Percentiles rank a stretch among this genome's conserved stretches.
phyloP scores from a whole-genome alignment of 495 filamentous ascomycete genomes.

The Neurospora intermedia region DNA sequence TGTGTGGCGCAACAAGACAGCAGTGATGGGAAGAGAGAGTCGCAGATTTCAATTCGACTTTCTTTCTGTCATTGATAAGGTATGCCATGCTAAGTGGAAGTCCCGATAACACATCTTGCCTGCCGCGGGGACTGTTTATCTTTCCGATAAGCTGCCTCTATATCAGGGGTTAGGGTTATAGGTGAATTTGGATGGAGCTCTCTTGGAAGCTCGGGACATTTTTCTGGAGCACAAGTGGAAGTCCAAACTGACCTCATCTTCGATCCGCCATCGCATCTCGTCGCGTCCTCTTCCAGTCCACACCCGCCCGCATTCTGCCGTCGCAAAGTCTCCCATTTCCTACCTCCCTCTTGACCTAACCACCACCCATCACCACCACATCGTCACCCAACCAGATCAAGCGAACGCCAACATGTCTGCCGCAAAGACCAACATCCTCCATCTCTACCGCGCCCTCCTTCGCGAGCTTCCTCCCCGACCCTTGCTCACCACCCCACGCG shows the following conservation, averaged over 20 bases:
- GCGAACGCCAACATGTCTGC: constrained; percentile 10
- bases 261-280: not conserved
- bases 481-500: constrained; percentile 39
- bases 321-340: not conserved
- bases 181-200: not conserved
- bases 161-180: not conserved
- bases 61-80: not conserved
- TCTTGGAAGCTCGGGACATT: not conserved
- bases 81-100: not conserved
- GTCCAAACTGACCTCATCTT: not conserved
- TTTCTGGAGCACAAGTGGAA: not conserved
- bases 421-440: constrained; percentile 43
- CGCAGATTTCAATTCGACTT: not conserved
- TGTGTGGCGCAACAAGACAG: not conserved
- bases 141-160: not conserved
- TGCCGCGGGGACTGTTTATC: not conserved
- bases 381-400: not conserved
- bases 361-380: not conserved
- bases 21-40: not conserved
- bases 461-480: constrained; percentile 74
- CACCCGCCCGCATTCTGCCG: not conserved
- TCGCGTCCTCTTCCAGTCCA: not conserved
- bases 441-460: constrained; percentile 81
- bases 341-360: not conserved
- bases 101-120: not conserved